Evolutionary conservation across 768 basidiomycete species (phyloP).

Genomic region (Neoboletus subvelutipes): DNA sequence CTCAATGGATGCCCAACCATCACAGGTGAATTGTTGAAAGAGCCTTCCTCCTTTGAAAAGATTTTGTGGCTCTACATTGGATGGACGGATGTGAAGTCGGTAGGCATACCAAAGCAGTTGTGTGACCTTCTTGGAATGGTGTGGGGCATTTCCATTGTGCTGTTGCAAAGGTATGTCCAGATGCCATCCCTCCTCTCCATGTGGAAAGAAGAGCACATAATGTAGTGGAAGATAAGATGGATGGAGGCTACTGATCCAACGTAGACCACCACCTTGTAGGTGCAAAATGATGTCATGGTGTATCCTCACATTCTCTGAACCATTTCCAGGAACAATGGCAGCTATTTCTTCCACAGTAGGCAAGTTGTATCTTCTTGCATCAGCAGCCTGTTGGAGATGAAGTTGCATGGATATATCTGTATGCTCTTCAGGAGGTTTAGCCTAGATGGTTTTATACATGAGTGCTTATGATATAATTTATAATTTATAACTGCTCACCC

Average conservation of each 20-base stretch:
- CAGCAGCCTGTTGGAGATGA: slow-evolving; percentile 11
- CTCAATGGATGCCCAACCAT: slow-evolving; percentile 45
- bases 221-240: slow-evolving; percentile 39
- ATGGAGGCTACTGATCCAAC: slow-evolving; percentile 35
- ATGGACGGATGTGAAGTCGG: slow-evolving; percentile 25
- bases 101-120: slow-evolving; percentile 34
- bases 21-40: slow-evolving; percentile 45
- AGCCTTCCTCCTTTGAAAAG: slow-evolving; percentile 39
- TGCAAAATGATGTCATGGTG: slow-evolving; percentile 37
- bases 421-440: slow-evolving; percentile 18
- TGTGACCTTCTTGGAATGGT: slow-evolving; percentile 25
- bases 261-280: slow-evolving; percentile 24
- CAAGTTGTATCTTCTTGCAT: slow-evolving; percentile 42
- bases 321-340: slow-evolving; percentile 40
- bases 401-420: slow-evolving; percentile 10
- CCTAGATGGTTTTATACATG: neutral
- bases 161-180: slow-evolving; percentile 13
- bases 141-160: neutral
- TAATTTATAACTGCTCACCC: neutral
- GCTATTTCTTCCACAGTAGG: slow-evolving; percentile 45
- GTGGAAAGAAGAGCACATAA: slow-evolving; percentile 46
- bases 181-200: slow-evolving; percentile 41
- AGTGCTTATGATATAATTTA: too few species aligned
- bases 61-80: slow-evolving; percentile 13
- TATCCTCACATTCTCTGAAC: slow-evolving; percentile 4